phyloP scores from a whole-genome alignment of 108 stramenopile species.

The Nitzschia putrida region DNA sequence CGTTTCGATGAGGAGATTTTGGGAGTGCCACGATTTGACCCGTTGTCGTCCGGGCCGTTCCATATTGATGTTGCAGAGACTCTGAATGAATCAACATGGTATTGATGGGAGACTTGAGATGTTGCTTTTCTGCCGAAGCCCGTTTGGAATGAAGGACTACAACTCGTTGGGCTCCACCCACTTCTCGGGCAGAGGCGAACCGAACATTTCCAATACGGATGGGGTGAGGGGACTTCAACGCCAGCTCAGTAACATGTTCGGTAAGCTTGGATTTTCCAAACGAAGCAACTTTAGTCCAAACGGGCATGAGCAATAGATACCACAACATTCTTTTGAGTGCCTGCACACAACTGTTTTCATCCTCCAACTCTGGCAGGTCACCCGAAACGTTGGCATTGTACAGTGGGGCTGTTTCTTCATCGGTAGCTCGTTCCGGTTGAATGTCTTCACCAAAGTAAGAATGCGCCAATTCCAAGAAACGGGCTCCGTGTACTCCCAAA shows the following conservation, averaged over 20 bases:
- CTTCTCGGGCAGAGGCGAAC: conserved; percentile 23
- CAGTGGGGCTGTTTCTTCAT: conserved; percentile 24
- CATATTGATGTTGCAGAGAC: conserved; percentile 20
- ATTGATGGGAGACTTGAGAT: neutral
- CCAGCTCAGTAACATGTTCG: conserved; percentile 53
- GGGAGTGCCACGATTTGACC: conserved; percentile 36
- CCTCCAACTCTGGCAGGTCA: neutral
- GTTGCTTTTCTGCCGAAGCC: neutral
- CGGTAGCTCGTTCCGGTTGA: neutral
- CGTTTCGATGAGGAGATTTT: conserved; percentile 3
- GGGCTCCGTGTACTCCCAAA: conserved; percentile 72
- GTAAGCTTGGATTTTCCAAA: conserved; percentile 54
- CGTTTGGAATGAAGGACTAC: conserved; percentile 29
- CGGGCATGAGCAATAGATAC: conserved; percentile 66
- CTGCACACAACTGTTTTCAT: conserved; percentile 4
- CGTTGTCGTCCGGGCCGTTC: conserved; percentile 7
- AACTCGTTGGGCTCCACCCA: conserved; percentile 23
- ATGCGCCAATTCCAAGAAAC: conserved; percentile 62
- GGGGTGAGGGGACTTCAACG: conserved; percentile 75
- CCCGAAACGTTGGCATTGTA: conserved; percentile 17
- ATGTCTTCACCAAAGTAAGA: conserved; percentile 41
- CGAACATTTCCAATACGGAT: conserved; percentile 69
- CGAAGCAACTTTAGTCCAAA: conserved; percentile 65
- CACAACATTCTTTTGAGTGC: conserved; percentile 45
- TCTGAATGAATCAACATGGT: conserved; percentile 34